phyloP scores from a whole-genome alignment of 2,329 filamentous ascomycete species.

The Cladosporium colombiae region DNA sequence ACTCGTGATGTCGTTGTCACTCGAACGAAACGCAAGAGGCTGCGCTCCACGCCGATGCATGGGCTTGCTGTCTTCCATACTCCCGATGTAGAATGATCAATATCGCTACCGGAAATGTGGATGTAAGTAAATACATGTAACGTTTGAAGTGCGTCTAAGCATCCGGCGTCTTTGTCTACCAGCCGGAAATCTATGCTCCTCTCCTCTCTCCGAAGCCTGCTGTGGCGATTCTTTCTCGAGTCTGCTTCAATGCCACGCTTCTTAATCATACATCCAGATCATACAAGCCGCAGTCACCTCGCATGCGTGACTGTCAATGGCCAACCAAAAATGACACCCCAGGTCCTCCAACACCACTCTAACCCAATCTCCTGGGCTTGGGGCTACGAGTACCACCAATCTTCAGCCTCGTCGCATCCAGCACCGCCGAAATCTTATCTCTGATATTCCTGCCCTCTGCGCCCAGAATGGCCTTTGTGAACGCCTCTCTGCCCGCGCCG shows the following conservation, averaged over 20 bases:
- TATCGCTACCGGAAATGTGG: not conserved
- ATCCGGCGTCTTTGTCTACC: not conserved
- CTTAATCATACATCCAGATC: not conserved
- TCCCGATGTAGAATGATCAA: not conserved
- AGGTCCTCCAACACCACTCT: not conserved
- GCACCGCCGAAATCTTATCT: slow-evolving; percentile 73
- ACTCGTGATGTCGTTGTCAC: too few relatives aligned
- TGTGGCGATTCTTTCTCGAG: not conserved
- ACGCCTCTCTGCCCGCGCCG: slow-evolving; percentile 82
- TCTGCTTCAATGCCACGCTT: not conserved
- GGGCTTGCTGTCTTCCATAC: not conserved
- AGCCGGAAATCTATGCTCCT: not conserved
- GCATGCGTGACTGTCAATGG: not conserved
- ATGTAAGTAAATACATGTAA: not conserved
- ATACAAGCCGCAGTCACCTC: not conserved
- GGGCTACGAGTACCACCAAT: slow-evolving; percentile 90
- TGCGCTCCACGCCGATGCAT: not conserved
- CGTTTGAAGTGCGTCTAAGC: not conserved
- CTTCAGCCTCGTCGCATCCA: slow-evolving; percentile 83
- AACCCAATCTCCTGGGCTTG: slow-evolving; percentile 79
- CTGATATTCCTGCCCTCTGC: slow-evolving; percentile 77
- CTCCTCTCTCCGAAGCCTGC: not conserved
- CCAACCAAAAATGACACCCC: not conserved
- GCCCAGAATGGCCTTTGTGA: slow-evolving; percentile 84
- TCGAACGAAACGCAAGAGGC: too few relatives aligned